phyloP scores from a whole-genome alignment of 129 eudicot species.

The Rutidosis leptorrhynchoides region DNA sequence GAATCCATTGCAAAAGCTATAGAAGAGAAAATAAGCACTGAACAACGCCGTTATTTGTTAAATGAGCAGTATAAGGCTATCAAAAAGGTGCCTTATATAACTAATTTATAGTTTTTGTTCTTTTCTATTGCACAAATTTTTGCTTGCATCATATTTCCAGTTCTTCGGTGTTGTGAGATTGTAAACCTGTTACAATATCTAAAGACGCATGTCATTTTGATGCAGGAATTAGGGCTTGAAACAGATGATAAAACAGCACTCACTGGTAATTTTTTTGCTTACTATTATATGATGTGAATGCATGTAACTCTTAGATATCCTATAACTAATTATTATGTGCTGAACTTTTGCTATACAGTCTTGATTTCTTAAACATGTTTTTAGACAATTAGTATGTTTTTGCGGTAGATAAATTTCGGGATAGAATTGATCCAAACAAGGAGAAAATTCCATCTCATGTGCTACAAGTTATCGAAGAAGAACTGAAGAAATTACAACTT shows the following conservation, averaged over 20 bases:
- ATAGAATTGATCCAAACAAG: conserved; percentile 93
- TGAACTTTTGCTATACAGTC: conserved; percentile 2
- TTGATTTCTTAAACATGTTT: background rate
- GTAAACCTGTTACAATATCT: background rate
- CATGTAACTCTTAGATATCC: conserved; percentile 7
- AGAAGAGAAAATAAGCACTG: conserved; percentile 97
- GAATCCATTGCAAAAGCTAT: conserved; percentile 98
- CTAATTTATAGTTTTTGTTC: conserved; percentile 9
- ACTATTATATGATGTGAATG: conserved; percentile 8
- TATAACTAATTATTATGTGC: background rate
- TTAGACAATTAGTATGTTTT: conserved; percentile 1
- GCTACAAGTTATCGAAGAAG: conserved; percentile 97
- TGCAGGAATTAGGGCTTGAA: conserved; percentile 94
- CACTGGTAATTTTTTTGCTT: conserved; percentile 51
- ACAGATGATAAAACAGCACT: conserved; percentile 98
- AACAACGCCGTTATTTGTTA: conserved; percentile 95
- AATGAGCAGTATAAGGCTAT: conserved; percentile 97
- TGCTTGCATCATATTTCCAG: background rate
- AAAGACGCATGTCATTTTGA: conserved; percentile 9
- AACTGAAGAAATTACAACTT: conserved; percentile 79
- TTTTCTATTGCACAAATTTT: conserved; percentile 1
- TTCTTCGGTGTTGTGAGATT: background rate
- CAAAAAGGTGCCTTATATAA: conserved; percentile 56
- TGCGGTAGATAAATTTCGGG: conserved; percentile 81
- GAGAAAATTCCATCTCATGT: conserved; percentile 92